Conservation (phyloP, 2,329 filamentous ascomycete species). For the Neonectria neomacrospora region DNA sequence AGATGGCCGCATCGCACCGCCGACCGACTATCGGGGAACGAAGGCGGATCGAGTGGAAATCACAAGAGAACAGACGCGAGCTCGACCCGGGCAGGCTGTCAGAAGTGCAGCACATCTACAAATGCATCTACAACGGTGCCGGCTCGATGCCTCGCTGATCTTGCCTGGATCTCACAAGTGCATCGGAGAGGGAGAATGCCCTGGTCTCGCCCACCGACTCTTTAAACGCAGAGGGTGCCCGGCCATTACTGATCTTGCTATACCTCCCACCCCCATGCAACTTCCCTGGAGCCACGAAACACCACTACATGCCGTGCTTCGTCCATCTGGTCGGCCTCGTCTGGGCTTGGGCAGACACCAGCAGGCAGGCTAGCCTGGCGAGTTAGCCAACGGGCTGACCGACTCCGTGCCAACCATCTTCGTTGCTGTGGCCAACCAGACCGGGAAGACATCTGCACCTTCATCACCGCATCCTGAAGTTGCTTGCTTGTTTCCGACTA, state of each 20-base stretch:
- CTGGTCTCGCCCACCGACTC: conserved; percentile 19
- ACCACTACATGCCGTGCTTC: conserved; percentile 14
- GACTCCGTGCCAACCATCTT: conserved; percentile 18
- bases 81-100: neutral
- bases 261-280: conserved; percentile 11
- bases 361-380: neutral
- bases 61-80: neutral
- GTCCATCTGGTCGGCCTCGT: conserved; percentile 20
- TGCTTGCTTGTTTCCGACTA: conserved; percentile 5
- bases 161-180: conserved; percentile 2
- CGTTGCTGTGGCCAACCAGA: conserved; percentile 13
- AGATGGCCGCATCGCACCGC: conserved; percentile 6
- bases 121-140: neutral
- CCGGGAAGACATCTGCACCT: conserved; percentile 7
- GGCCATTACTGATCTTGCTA: conserved; percentile 15
- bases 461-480: conserved; percentile 13
- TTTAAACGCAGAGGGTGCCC: conserved; percentile 4
- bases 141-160: conserved; percentile 7
- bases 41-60: neutral
- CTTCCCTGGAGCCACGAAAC: conserved; percentile 16
- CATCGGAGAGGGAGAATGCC: conserved; percentile 1
- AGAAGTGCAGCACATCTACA: conserved; percentile 6
- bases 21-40: conserved; percentile 1
- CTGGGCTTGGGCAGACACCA: conserved; percentile 11
- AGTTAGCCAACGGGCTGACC: conserved; percentile 9